A percentile compares a stretch with the other conserved stretches of the same genome.
phyloP scores from a whole-genome alignment of 2,329 filamentous ascomycete species.

The Fusarium marasasianum region DNA sequence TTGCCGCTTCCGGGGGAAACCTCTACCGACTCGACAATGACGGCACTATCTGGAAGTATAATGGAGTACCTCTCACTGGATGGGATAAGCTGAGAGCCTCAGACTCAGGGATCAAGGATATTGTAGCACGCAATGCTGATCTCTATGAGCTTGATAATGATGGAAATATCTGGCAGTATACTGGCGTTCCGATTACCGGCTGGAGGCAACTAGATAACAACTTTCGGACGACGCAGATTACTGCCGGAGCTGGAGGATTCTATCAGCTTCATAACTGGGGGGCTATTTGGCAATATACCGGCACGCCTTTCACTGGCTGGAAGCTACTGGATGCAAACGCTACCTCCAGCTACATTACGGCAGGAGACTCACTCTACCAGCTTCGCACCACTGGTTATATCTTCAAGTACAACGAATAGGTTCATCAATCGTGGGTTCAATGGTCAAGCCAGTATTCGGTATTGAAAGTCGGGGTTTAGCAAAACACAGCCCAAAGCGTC shows the following conservation, averaged over 20 bases:
- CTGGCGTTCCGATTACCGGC: not conserved
- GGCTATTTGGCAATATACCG: not conserved
- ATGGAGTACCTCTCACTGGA: not conserved
- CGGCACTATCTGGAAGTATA: not conserved
- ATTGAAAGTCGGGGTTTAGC: not conserved
- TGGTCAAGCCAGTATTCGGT: not conserved
- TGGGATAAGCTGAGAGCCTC: not conserved
- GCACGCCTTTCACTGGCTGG: not conserved
- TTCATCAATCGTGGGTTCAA: not conserved
- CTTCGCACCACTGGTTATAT: not conserved
- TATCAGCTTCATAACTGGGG: not conserved
- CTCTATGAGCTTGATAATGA: not conserved
- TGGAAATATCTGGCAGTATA: not conserved
- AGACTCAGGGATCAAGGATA: not conserved
- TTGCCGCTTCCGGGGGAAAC: not conserved
- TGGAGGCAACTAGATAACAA: not conserved
- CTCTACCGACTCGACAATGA: not conserved
- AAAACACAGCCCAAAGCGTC: not conserved
- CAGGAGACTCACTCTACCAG: not conserved
- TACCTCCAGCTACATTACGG: not conserved
- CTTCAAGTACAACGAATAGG: not conserved
- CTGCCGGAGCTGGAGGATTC: not conserved
- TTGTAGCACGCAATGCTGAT: not conserved
- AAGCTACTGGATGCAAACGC: not conserved
- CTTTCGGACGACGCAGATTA: not conserved